phyloP scores from a whole-genome alignment of 306 rosid species.

The Cicer cuneatum region DNA sequence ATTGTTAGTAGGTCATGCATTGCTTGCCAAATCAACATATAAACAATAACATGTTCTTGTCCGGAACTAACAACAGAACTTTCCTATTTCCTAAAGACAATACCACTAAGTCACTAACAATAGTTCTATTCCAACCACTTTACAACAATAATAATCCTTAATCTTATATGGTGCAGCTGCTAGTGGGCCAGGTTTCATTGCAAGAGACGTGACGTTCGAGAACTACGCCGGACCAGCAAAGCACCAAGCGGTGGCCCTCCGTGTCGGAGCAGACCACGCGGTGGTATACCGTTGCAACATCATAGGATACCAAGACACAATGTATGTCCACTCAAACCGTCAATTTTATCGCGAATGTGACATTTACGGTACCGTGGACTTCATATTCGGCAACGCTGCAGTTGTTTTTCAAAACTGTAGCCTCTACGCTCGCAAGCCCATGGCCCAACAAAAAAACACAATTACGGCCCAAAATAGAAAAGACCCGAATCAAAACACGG shows the following conservation, averaged over 20 bases:
- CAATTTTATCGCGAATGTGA: constrained; percentile 81
- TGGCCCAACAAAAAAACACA: constrained; percentile 70
- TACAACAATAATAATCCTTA: not conserved
- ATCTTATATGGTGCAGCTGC: constrained; percentile 61
- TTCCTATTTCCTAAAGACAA: not conserved
- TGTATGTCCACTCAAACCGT: constrained; percentile 90
- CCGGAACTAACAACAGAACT: constrained; percentile 9
- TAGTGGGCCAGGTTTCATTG: constrained; percentile 74
- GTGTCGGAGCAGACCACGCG: constrained; percentile 81
- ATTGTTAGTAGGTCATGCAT: constrained; percentile 46
- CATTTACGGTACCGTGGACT: constrained; percentile 79
- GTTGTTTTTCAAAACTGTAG: constrained; percentile 84
- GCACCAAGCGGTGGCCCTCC: constrained; percentile 96
- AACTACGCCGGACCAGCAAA: constrained; percentile 80
- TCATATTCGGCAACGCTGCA: constrained; percentile 88
- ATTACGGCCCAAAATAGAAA: constrained; percentile 94
- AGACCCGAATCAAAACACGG: constrained; percentile 94
- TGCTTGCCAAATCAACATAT: not conserved
- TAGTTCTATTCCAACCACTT: constrained; percentile 16
- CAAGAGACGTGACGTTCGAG: constrained; percentile 82
- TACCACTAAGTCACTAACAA: not conserved
- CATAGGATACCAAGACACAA: constrained; percentile 79
- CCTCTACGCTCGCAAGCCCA: constrained; percentile 78
- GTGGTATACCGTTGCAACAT: constrained; percentile 77
- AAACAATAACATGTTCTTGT: constrained; percentile 25